Percentiles rank a stretch among this genome's conserved stretches.
These are phyloP conservation scores for Avena eriantha DNA, from an alignment of 176 grass and related monocot species.

Conservation along the genomic window DNA sequence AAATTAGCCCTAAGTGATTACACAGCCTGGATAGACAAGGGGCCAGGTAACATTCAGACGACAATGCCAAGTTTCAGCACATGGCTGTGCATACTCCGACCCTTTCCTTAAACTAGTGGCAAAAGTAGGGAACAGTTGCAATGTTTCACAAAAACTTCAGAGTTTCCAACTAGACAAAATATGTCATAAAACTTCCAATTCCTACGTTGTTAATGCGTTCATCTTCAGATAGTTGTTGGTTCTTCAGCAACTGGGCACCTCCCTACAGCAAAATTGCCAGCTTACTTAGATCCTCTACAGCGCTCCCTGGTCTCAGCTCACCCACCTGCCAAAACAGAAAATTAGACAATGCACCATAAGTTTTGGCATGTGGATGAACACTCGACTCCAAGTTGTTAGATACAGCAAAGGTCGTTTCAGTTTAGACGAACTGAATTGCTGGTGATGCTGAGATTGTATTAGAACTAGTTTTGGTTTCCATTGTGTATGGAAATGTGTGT, in stretches of 20 bases:
- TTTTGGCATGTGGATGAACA: neutral
- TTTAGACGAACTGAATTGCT: neutral
- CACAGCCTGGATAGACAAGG: neutral
- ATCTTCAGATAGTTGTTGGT: slow-evolving; percentile 5
- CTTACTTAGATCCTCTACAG: neutral
- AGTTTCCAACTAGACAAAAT: neutral
- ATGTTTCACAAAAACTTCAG: neutral
- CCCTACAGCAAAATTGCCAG: neutral
- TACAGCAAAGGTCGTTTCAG: neutral
- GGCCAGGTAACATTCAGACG: neutral
- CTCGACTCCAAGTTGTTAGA: neutral
- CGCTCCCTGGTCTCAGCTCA: neutral
- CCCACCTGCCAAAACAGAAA: slow-evolving; percentile 8
- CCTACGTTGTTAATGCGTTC: neutral
- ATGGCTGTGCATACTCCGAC: neutral
- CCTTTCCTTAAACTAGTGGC: neutral
- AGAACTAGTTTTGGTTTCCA: neutral
- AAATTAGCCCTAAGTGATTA: neutral
- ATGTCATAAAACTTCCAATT: neutral
- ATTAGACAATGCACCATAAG: neutral
- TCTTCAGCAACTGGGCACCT: neutral
- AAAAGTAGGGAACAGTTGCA: neutral
- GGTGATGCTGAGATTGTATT: neutral
- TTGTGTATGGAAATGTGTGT: slow-evolving; percentile 13
- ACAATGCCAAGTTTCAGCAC: neutral